phyloP scores from a whole-genome alignment of 148 eudicot species.

The Nepenthes mirabilis region DNA sequence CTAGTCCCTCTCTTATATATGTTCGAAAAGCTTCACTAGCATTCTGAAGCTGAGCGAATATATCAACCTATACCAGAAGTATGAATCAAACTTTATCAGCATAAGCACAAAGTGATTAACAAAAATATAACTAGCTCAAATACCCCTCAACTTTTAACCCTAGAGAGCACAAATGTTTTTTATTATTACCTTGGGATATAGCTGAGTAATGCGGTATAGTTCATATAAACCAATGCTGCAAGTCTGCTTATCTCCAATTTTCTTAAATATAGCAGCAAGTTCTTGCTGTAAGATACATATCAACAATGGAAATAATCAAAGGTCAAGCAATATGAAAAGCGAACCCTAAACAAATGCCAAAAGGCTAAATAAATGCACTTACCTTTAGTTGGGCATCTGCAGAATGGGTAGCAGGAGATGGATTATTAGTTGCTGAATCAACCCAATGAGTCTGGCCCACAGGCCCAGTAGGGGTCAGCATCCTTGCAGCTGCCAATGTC shows the following conservation, averaged over 20 bases:
- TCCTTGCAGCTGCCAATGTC: slow-evolving; percentile 99
- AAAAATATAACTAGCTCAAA: background rate
- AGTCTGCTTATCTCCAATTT: slow-evolving; percentile 97
- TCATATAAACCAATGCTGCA: slow-evolving; percentile 94
- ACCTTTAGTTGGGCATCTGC: slow-evolving; percentile 95
- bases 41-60: slow-evolving; percentile 92
- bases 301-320: background rate
- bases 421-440: slow-evolving; percentile 71
- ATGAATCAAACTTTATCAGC: background rate
- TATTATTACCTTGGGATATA: slow-evolving; percentile 71
- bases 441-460: slow-evolving; percentile 93
- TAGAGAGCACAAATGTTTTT: background rate
- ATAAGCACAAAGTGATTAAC: background rate
- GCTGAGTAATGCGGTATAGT: slow-evolving; percentile 77
- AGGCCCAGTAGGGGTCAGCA: slow-evolving; percentile 89
- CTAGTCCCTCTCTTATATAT: slow-evolving; percentile 92
- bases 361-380: background rate
- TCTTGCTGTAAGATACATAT: slow-evolving; percentile 62
- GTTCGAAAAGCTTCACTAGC: slow-evolving; percentile 99
- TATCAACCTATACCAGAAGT: slow-evolving; percentile 57
- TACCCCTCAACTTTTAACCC: too few relatives aligned
- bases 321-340: background rate
- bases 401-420: slow-evolving; percentile 64
- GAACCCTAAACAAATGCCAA: background rate
- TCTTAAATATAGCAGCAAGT: slow-evolving; percentile 94